A percentile compares a stretch with the other conserved stretches of the same genome.
Evolutionary conservation across 768 basidiomycete genomes (phyloP).

Genomic region (Tricholoma matsutake): DNA sequence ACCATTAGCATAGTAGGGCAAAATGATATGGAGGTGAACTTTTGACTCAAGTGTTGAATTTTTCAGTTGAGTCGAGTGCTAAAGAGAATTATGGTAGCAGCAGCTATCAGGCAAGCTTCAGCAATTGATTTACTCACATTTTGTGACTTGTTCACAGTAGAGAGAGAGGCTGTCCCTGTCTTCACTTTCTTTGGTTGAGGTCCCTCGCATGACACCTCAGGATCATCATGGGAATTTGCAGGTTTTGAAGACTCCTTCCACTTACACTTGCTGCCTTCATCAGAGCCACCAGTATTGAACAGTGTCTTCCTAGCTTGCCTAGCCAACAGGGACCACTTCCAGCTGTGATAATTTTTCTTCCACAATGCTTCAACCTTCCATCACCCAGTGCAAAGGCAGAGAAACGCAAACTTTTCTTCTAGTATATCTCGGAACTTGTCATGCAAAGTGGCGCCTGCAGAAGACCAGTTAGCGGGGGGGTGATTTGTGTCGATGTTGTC

Average conservation of each 20-base stretch:
- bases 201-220: neutral
- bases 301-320: neutral
- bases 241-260: neutral
- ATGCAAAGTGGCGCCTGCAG: neutral
- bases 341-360: slow-evolving; percentile 1
- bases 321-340: neutral
- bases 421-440: neutral
- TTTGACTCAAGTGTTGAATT: neutral
- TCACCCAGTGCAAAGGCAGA: neutral
- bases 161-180: neutral
- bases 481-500: neutral
- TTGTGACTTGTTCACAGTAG: neutral
- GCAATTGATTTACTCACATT: neutral
- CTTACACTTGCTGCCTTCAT: neutral
- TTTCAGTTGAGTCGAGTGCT: neutral
- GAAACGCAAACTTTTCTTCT: neutral
- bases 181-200: neutral
- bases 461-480: neutral
- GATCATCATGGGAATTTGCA: neutral
- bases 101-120: neutral
- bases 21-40: neutral
- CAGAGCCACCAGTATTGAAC: neutral
- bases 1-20: neutral
- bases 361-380: neutral
- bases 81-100: neutral